Conservation (phyloP, 192 early-diverging fungal genomes). For the Dissophora globulifera region DNA sequence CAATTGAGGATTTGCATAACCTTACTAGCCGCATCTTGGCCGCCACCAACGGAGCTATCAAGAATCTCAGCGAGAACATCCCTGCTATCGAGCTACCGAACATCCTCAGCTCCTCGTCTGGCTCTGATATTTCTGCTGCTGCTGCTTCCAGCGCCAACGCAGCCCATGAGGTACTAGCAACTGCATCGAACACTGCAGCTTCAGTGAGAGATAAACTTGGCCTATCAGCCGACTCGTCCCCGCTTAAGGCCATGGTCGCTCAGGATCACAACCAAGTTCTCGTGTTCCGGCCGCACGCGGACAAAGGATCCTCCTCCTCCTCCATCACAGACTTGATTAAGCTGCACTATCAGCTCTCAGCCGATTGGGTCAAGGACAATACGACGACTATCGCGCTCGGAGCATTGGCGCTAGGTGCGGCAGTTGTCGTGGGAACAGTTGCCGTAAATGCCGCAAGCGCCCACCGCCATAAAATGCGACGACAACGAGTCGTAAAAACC, state of each 20-base stretch:
- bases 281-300: too few relatives aligned
- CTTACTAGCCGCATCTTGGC: constrained; percentile 32
- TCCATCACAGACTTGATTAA: constrained; percentile 26
- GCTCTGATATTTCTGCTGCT: neutral
- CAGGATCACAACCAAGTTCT: neutral
- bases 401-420: neutral
- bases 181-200: neutral
- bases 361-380: constrained; percentile 36
- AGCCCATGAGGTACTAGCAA: neutral
- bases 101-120: constrained; percentile 6
- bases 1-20: constrained; percentile 40
- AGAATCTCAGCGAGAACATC: constrained; percentile 42
- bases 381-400: constrained; percentile 1
- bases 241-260: too few relatives aligned
- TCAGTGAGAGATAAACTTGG: neutral
- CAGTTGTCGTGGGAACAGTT: constrained; percentile 19
- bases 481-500: constrained; percentile 9
- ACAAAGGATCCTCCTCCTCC: too few relatives aligned
- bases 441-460: constrained; percentile 9
- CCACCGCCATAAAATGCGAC: constrained; percentile 9
- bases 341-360: constrained; percentile 25
- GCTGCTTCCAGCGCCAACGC: too few relatives aligned
- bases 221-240: too few relatives aligned
- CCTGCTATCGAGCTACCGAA: constrained; percentile 18
- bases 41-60: constrained; percentile 16